Evolutionary conservation across 768 basidiomycete genomes (phyloP).

Genomic region (Lentinula aciculospora): DNA sequence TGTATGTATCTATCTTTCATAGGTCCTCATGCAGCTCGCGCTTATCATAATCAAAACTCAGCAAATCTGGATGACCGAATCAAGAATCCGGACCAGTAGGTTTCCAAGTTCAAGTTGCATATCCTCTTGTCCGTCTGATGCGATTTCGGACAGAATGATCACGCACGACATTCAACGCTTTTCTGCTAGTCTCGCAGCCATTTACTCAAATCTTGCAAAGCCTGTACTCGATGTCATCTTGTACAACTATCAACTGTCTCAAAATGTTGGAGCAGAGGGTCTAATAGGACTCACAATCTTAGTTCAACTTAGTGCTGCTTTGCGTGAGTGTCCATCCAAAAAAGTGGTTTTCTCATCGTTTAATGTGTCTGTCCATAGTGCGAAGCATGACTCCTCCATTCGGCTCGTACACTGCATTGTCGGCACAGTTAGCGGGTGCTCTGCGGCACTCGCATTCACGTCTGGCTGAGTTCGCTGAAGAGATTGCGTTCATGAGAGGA

Average conservation of each 20-base stretch:
- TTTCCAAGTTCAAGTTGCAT: background rate
- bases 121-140: background rate
- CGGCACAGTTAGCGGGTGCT: constrained; percentile 83
- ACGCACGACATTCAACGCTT: constrained; percentile 95
- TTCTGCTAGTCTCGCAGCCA: constrained; percentile 83
- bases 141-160: constrained; percentile 63
- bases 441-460: constrained; percentile 91
- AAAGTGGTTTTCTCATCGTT: background rate
- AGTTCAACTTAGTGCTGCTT: constrained; percentile 77
- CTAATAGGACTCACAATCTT: constrained; percentile 76
- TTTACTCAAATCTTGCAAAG: constrained; percentile 93
- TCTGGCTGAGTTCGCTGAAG: constrained; percentile 83
- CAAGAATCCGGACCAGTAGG: constrained; percentile 91
- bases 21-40: background rate
- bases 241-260: constrained; percentile 93
- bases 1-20: constrained; percentile 36
- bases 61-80: constrained; percentile 94
- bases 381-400: constrained; percentile 88
- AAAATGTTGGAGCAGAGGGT: constrained; percentile 93
- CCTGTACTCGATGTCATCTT: constrained; percentile 88
- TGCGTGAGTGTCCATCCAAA: constrained; percentile 50
- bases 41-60: constrained; percentile 21
- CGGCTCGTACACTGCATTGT: constrained; percentile 83
- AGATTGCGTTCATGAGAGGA: constrained; percentile 84
- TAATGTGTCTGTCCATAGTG: constrained; percentile 41